These are phyloP conservation scores for Apiotrichum mycotoxinovorans DNA, from an alignment of 1,284 basidiomycete species.

Conservation along the genomic window DNA sequence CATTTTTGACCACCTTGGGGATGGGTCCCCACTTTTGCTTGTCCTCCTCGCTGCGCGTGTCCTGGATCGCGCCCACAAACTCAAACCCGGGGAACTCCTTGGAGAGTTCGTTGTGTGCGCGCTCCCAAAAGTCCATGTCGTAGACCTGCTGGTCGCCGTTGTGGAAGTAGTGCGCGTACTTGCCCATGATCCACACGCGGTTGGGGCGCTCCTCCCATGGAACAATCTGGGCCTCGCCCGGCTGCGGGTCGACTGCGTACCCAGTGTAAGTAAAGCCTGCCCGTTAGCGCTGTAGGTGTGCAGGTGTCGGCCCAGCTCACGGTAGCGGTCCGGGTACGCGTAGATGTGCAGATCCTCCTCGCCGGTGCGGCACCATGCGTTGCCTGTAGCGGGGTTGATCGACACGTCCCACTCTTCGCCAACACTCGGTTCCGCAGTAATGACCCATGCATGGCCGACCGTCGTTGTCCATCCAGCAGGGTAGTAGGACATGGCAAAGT, in stretches of 20 bases:
- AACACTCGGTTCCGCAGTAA: constrained; percentile 4
- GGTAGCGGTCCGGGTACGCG: not conserved
- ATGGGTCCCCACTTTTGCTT: constrained; percentile 8
- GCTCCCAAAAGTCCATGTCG: constrained; percentile 13
- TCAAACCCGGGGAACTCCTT: constrained; percentile 27
- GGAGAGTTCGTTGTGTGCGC: constrained; percentile 16
- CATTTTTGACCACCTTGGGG: constrained; percentile 15
- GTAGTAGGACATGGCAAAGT: constrained; percentile 24
- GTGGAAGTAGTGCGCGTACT: constrained; percentile 26
- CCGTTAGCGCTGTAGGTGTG: not conserved
- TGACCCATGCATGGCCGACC: constrained; percentile 24
- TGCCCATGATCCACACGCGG: constrained; percentile 27
- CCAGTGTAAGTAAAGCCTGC: constrained; percentile 19
- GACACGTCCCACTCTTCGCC: not conserved
- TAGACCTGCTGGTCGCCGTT: constrained; percentile 10
- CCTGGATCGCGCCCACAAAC: constrained; percentile 25
- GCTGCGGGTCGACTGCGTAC: constrained; percentile 16
- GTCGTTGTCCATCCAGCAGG: constrained; percentile 14
- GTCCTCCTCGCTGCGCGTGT: constrained; percentile 16
- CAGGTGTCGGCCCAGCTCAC: not conserved
- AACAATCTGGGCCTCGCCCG: not conserved
- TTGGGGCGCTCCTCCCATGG: constrained; percentile 15
- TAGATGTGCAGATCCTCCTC: constrained; percentile 7
- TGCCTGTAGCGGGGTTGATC: not conserved
- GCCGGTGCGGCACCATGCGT: constrained; percentile 6